A percentile compares a stretch with the other conserved stretches of the same genome.
These are phyloP conservation scores for Cryptosporidium ubiquitum DNA, from an alignment of 169 alveolate genomes.

Conservation along the genomic window DNA sequence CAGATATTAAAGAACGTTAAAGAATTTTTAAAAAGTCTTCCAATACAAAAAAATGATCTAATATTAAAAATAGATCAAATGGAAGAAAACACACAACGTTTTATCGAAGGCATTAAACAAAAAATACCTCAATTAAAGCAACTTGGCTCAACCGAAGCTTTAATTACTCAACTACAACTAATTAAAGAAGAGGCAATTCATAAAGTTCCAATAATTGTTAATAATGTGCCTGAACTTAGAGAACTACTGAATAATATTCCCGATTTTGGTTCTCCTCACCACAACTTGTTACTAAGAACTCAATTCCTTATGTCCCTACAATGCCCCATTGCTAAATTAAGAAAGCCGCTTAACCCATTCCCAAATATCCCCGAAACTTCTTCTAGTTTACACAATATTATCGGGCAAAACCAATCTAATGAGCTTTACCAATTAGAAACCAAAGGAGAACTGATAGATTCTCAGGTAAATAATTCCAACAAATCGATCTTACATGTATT, in stretches of 20 bases:
- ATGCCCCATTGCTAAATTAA: conserved; percentile 60
- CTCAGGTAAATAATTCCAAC: conserved; percentile 9
- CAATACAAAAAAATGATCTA: conserved; percentile 51
- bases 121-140: conserved; percentile 36
- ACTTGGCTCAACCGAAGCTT: conserved; percentile 17
- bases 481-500: not conserved
- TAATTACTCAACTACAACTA: conserved; percentile 39
- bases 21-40: conserved; percentile 29
- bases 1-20: conserved; percentile 25
- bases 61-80: conserved; percentile 47
- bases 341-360: conserved; percentile 65
- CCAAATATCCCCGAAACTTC: conserved; percentile 29
- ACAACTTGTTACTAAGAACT: conserved; percentile 45
- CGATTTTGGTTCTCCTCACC: conserved; percentile 73
- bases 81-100: conserved; percentile 20
- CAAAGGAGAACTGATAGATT: not conserved
- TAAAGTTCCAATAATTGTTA: conserved; percentile 69
- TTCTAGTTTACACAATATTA: not conserved
- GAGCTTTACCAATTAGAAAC: not conserved
- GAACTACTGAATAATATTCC: conserved; percentile 55
- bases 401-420: not conserved
- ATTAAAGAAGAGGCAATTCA: conserved; percentile 65
- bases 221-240: conserved; percentile 60
- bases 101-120: conserved; percentile 43
- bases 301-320: conserved; percentile 69